Conservation (phyloP, 768 basidiomycete genomes). For the Thelephora aurantiotincta region DNA sequence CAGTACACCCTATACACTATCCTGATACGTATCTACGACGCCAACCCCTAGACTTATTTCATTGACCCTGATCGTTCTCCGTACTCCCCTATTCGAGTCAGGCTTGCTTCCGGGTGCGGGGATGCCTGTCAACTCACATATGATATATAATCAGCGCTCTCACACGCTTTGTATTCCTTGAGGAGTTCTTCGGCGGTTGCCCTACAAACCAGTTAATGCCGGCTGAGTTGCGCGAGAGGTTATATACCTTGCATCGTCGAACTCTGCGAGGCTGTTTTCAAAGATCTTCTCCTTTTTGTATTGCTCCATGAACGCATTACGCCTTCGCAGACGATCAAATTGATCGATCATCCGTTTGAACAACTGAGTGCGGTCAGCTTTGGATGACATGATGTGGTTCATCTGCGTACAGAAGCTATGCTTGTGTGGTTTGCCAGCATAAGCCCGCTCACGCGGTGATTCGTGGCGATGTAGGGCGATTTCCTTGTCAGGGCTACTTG, state of each 20-base stretch:
- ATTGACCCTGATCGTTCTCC: no score
- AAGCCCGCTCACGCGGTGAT: slow-evolving; percentile 91
- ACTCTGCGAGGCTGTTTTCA: slow-evolving; percentile 84
- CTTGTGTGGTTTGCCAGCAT: slow-evolving; percentile 99
- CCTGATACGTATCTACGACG: no score
- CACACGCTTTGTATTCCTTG: slow-evolving; percentile 93
- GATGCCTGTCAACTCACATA: slow-evolving; percentile 36
- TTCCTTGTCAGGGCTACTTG: slow-evolving; percentile 91
- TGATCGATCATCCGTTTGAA: slow-evolving; percentile 96
- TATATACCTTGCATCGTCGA: slow-evolving; percentile 86
- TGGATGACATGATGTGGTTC: neutral
- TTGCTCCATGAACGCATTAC: slow-evolving; percentile 92
- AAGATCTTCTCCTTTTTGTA: slow-evolving; percentile 98
- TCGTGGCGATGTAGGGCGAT: slow-evolving; percentile 77
- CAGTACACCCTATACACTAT: slow-evolving; percentile 1
- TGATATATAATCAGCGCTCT: slow-evolving; percentile 87
- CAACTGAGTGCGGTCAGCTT: slow-evolving; percentile 33
- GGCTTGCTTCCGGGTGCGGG: neutral
- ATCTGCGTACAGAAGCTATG: slow-evolving; percentile 68
- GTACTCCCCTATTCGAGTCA: no score
- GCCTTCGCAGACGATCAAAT: slow-evolving; percentile 73
- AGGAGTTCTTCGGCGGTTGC: slow-evolving; percentile 78
- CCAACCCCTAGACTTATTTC: no score
- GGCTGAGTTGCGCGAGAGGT: neutral
- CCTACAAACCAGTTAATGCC: slow-evolving; percentile 20